phyloP scores from a whole-genome alignment of 2,329 filamentous ascomycete species.

The Chaetomium strumarium region DNA sequence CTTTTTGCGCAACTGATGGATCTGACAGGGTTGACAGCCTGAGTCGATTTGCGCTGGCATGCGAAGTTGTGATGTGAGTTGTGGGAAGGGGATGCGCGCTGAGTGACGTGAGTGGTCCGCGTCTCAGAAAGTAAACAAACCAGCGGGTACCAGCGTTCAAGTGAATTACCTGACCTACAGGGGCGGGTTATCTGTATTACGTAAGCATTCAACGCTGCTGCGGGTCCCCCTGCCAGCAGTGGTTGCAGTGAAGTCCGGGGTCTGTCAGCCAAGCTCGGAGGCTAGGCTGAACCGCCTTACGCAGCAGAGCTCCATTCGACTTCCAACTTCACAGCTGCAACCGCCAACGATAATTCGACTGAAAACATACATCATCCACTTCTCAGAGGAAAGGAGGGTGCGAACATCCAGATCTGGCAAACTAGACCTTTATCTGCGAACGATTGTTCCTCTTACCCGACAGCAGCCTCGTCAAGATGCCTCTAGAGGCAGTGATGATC shows the following conservation, averaged over 20 bases:
- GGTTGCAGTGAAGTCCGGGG: too few relatives aligned
- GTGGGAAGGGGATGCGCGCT: conserved; percentile 13
- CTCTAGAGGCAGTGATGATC: conserved; percentile 98
- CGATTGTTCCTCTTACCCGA: not conserved
- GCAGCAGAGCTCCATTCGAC: conserved; percentile 23
- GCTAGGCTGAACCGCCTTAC: conserved; percentile 44
- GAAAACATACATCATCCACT: not conserved
- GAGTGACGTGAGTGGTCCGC: conserved; percentile 24
- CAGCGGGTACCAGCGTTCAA: not conserved
- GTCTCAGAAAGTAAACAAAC: conserved; percentile 28
- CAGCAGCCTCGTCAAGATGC: conserved; percentile 63
- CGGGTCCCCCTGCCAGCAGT: conserved; percentile 2
- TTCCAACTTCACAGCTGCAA: conserved; percentile 4
- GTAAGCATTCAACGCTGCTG: not conserved
- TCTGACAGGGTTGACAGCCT: not conserved
- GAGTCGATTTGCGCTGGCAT: not conserved
- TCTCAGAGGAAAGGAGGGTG: too few relatives aligned
- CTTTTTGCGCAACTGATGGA: not conserved
- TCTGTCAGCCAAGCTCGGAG: conserved; percentile 3
- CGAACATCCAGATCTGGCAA: not conserved
- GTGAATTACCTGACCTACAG: not conserved
- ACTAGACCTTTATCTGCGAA: not conserved
- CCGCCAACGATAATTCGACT: not conserved
- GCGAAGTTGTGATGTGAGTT: conserved; percentile 14
- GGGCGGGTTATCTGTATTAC: not conserved